Percentiles rank a stretch among this genome's conserved stretches.
Evolutionary conservation across 345 rosid species (phyloP).

Genomic region (Camelina sativa): DNA sequence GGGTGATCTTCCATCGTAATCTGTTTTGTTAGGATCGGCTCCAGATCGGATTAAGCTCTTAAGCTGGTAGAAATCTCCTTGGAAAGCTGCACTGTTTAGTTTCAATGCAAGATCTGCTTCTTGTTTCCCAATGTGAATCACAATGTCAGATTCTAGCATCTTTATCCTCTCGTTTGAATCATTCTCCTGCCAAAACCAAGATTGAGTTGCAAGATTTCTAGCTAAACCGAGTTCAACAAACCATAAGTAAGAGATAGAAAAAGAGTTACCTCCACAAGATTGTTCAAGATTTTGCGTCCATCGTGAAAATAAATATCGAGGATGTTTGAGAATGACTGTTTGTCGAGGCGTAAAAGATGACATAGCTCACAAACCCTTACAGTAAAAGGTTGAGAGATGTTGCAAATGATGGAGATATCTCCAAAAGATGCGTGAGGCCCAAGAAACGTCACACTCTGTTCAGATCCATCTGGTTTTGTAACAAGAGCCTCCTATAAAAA

Average conservation of each 20-base stretch:
- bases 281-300: conserved; percentile 80
- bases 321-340: conserved; percentile 80
- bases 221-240: neutral
- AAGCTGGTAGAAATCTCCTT: conserved; percentile 83
- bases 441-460: conserved; percentile 60
- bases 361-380: conserved; percentile 77
- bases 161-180: conserved; percentile 69
- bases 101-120: conserved; percentile 94
- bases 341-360: conserved; percentile 85
- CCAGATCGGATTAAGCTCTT: conserved; percentile 79
- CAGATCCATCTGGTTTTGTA: conserved; percentile 69
- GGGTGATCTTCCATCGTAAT: conserved; percentile 93
- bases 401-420: conserved; percentile 87
- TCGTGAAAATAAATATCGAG: conserved; percentile 92
- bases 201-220: neutral
- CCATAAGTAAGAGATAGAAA: conserved; percentile 2
- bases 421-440: conserved; percentile 78
- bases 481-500: conserved; percentile 68
- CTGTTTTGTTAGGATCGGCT: conserved; percentile 85
- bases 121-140: conserved; percentile 89
- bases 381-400: conserved; percentile 90
- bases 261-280: conserved; percentile 72
- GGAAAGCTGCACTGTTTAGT: conserved; percentile 80
- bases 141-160: conserved; percentile 78
- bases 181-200: conserved; percentile 59